phyloP scores from a whole-genome alignment of 1,284 basidiomycete species.

The Tilletia setariae region DNA sequence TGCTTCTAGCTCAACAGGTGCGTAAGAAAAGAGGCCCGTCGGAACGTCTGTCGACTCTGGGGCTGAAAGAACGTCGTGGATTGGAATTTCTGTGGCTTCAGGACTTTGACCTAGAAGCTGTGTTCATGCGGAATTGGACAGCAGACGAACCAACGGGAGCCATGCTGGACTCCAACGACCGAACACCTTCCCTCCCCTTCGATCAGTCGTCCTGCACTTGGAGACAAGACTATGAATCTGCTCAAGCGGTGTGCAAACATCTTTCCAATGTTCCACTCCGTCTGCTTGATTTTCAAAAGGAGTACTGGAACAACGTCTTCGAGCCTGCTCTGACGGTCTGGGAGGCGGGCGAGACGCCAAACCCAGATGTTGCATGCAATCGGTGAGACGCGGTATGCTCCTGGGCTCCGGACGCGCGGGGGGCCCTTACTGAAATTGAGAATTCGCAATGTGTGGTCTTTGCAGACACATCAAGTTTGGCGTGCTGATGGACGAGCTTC shows the following conservation, averaged over 20 bases:
- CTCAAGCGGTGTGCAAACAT: background rate
- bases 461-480: constrained; percentile 5
- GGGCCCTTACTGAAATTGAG: background rate
- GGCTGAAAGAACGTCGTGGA: too few species aligned
- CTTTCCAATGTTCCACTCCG: constrained; percentile 7
- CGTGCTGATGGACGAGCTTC: background rate
- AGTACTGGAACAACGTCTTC: constrained; percentile 20
- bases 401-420: constrained; percentile 58
- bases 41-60: too few species aligned
- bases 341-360: constrained; percentile 63
- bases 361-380: constrained; percentile 93
- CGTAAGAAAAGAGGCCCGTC: background rate
- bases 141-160: constrained; percentile 15
- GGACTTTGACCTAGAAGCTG: constrained; percentile 8
- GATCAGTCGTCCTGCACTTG: constrained; percentile 48
- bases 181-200: background rate
- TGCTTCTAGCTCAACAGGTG: constrained; percentile 3
- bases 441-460: background rate
- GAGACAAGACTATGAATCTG: constrained; percentile 10
- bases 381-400: constrained; percentile 62
- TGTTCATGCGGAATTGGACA: constrained; percentile 22
- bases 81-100: too few species aligned
- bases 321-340: constrained; percentile 45
- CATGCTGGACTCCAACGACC: background rate
- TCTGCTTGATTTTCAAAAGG: constrained; percentile 3